These are phyloP conservation scores for Oehlia diaphana DNA, from an alignment of 192 early-diverging fungal genomes.

Conservation along the genomic window DNA sequence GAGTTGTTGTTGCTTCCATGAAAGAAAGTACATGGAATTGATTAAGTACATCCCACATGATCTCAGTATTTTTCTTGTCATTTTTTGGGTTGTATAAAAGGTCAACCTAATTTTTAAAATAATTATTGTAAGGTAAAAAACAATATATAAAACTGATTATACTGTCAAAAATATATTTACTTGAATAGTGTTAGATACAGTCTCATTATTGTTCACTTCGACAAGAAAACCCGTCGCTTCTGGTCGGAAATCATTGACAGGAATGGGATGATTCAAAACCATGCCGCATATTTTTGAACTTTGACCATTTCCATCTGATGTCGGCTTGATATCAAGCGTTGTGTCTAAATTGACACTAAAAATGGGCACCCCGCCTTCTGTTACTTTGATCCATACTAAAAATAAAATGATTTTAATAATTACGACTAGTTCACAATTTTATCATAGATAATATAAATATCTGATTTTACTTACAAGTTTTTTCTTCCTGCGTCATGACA, in stretches of 20 bases:
- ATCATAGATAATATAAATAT: too few relatives aligned
- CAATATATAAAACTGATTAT: neutral
- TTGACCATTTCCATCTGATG: neutral
- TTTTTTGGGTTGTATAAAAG: neutral
- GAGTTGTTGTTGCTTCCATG: constrained; percentile 1
- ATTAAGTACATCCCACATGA: constrained; percentile 7
- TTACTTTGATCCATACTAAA: constrained; percentile 13
- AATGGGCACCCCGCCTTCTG: neutral
- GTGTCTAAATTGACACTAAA: constrained; percentile 11
- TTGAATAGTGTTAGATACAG: constrained; percentile 14
- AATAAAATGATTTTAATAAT: neutral
- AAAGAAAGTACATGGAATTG: constrained; percentile 14
- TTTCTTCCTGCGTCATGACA: constrained; percentile 11
- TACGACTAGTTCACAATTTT: neutral
- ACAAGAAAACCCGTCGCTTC: constrained; percentile 6
- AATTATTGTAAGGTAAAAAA: too few relatives aligned
- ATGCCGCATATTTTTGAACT: constrained; percentile 17
- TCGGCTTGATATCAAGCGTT: neutral
- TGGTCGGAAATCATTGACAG: neutral
- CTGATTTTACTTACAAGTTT: neutral
- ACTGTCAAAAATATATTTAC: neutral
- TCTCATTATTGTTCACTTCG: neutral
- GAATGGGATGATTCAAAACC: constrained; percentile 22
- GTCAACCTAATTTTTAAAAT: neutral
- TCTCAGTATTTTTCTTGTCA: neutral